Percentiles rank a stretch among this genome's conserved stretches.
phyloP scores from a whole-genome alignment of 345 rosid species.

The Eucalyptus caleyi region DNA sequence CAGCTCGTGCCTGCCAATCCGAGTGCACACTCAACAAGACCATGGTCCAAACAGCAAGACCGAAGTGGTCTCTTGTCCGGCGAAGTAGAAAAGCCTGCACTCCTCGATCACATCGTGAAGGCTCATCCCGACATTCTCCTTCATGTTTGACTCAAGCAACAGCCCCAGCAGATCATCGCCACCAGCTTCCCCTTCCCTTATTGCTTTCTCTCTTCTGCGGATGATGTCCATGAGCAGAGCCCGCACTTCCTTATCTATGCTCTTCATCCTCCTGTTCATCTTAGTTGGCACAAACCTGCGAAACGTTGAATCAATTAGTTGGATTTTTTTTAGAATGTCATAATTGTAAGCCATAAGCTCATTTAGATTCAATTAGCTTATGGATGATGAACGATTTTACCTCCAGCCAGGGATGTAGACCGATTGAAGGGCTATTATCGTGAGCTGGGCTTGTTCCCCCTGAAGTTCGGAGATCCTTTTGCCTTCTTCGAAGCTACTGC shows the following conservation, averaged over 20 bases:
- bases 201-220: background rate
- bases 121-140: too few species aligned
- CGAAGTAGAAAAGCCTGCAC: background rate
- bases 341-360: too few species aligned
- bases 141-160: too few species aligned
- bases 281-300: background rate
- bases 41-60: background rate
- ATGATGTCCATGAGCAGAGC: background rate
- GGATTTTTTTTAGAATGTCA: too few species aligned
- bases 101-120: background rate
- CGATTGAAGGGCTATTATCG: too few species aligned
- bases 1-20: background rate
- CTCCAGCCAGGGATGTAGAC: too few species aligned
- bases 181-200: background rate
- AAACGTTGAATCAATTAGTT: too few species aligned
- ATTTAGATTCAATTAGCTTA: too few species aligned
- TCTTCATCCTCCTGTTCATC: background rate
- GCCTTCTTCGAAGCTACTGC: too few species aligned
- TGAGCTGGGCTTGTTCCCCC: too few species aligned
- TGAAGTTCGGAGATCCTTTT: too few species aligned
- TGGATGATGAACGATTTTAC: too few species aligned
- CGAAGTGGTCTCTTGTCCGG: background rate
- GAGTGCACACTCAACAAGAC: background rate
- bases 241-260: background rate
- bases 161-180: background rate